phyloP scores from a whole-genome alignment of 1,284 basidiomycete species.

The Boletus sp. region DNA sequence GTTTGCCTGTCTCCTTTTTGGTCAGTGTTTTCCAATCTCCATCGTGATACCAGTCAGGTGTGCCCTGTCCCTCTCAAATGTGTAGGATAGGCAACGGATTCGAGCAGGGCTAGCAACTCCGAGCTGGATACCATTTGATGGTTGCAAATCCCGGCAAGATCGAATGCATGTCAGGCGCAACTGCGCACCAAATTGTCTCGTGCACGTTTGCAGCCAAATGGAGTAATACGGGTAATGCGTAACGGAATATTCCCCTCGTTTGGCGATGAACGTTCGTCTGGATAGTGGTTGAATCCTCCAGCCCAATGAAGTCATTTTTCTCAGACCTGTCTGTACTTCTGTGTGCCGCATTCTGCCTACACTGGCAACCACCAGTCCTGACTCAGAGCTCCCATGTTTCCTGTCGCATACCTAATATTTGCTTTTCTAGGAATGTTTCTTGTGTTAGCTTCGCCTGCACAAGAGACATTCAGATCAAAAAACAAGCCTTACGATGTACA shows the following conservation, averaged over 20 bases:
- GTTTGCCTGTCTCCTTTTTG: not conserved
- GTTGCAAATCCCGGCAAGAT: not conserved
- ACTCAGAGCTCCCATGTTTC: slow-evolving; percentile 15
- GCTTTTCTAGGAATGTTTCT: slow-evolving; percentile 4
- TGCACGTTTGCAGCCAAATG: slow-evolving; percentile 27
- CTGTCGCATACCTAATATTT: slow-evolving; percentile 9
- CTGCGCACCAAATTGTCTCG: not conserved
- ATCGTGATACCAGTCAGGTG: not conserved
- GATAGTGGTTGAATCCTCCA: slow-evolving; percentile 12
- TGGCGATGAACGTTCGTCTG: slow-evolving; percentile 27
- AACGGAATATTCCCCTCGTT: not conserved
- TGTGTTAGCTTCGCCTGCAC: slow-evolving; percentile 30
- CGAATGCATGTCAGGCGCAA: not conserved
- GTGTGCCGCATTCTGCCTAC: not conserved
- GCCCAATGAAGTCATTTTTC: slow-evolving; percentile 13
- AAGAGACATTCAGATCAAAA: slow-evolving; percentile 20
- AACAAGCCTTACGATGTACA: slow-evolving; percentile 42
- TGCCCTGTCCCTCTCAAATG: not conserved
- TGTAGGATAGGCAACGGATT: slow-evolving; percentile 1
- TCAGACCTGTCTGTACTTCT: not conserved
- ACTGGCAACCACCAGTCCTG: not conserved
- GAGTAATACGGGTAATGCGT: slow-evolving; percentile 9
- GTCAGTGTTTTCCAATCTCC: slow-evolving; percentile 7
- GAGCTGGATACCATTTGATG: not conserved
- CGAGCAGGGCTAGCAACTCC: not conserved